Evolutionary conservation across 108 stramenopile genomes (phyloP).

Genomic region (Cyclotella cryptica): DNA sequence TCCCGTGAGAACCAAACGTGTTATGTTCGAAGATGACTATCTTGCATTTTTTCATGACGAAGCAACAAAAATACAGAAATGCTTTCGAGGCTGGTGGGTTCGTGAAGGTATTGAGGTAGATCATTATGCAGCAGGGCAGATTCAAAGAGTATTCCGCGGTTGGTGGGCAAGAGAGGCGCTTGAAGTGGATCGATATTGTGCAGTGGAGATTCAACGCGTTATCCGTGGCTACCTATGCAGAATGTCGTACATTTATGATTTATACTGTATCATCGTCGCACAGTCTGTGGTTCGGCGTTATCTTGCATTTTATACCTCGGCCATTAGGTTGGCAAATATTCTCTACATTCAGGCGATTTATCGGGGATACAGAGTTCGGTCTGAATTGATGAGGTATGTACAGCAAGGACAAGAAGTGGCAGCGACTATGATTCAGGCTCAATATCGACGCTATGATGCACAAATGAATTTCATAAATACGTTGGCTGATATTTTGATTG

Average conservation of each 20-base stretch:
- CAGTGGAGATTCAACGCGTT: conserved; percentile 66
- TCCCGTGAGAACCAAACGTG: conserved; percentile 15
- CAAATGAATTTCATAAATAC: conserved; percentile 66
- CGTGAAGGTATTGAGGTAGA: conserved; percentile 46
- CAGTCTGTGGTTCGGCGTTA: conserved; percentile 62
- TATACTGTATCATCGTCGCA: conserved; percentile 60
- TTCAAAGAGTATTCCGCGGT: conserved; percentile 82
- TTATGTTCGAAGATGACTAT: conserved; percentile 47
- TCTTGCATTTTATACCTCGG: conserved; percentile 52
- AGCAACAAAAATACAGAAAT: conserved; percentile 52
- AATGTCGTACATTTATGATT: conserved; percentile 49
- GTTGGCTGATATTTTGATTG: conserved; percentile 67
- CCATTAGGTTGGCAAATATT: conserved; percentile 57
- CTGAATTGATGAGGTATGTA: conserved; percentile 42
- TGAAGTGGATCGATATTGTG: conserved; percentile 75
- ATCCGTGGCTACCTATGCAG: conserved; percentile 50
- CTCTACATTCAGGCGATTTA: conserved; percentile 67
- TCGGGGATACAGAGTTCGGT: conserved; percentile 58
- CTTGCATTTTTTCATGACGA: conserved; percentile 24
- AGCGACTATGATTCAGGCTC: conserved; percentile 67
- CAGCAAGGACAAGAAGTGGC: conserved; percentile 50
- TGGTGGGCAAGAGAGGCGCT: conserved; percentile 86
- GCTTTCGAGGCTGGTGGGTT: conserved; percentile 53
- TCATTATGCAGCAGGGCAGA: conserved; percentile 67
- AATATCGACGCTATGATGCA: conserved; percentile 63